Percentiles rank a stretch among this genome's conserved stretches.
Evolutionary conservation across 495 filamentous ascomycete species (phyloP).

Genomic region (Podospora pseudoanserina): DNA sequence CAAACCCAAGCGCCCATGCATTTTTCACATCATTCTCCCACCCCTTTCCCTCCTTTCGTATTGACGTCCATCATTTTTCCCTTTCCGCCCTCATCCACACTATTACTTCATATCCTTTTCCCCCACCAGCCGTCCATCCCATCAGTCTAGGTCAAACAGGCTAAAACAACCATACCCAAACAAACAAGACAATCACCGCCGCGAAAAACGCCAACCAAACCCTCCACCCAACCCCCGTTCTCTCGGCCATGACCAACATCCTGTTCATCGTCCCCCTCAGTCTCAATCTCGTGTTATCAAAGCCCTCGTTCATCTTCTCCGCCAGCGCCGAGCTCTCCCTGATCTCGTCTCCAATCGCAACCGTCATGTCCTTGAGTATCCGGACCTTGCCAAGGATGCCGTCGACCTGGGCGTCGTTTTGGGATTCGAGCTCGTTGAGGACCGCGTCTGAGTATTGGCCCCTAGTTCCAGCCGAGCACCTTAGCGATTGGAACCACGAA

Average conservation of each 20-base stretch:
- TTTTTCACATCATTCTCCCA: background rate
- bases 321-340: conserved; percentile 77
- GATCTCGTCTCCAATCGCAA: conserved; percentile 93
- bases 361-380: conserved; percentile 90
- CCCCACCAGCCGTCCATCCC: too few relatives aligned
- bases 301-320: conserved; percentile 85
- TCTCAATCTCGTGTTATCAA: conserved; percentile 76
- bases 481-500: background rate
- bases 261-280: conserved; percentile 91
- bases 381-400: conserved; percentile 87
- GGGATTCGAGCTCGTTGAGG: conserved; percentile 87
- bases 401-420: conserved; percentile 89
- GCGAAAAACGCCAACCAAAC: conserved; percentile 87
- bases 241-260: conserved; percentile 93
- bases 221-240: conserved; percentile 89
- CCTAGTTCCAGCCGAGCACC: conserved; percentile 25
- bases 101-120: background rate
- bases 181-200: conserved; percentile 74
- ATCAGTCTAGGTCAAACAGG: too few relatives aligned
- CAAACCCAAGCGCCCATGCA: background rate
- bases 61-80: background rate
- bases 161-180: conserved; percentile 86
- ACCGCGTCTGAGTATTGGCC: conserved; percentile 94
- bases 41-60: background rate
- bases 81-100: background rate